These are phyloP conservation scores for Biscutella auriculata DNA, from an alignment of 441 rosid species.

Conservation along the genomic window DNA sequence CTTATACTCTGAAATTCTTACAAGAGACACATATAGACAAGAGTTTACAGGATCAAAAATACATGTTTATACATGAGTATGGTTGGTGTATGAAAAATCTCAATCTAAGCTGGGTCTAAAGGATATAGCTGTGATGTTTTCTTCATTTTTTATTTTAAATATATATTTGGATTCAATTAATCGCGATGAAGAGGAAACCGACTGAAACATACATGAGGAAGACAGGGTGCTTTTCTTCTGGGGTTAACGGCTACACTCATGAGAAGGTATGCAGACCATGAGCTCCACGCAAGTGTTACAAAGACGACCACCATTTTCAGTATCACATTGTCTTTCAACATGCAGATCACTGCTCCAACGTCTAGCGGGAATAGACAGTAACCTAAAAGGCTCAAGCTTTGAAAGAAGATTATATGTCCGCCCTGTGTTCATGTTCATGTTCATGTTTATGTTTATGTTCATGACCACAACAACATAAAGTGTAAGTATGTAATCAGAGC, in stretches of 20 bases:
- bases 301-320: constrained; percentile 63
- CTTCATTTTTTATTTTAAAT: no score
- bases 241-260: constrained; percentile 90
- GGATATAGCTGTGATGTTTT: not conserved
- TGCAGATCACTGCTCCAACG: constrained; percentile 71
- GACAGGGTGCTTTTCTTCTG: constrained; percentile 82
- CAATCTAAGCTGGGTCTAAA: not conserved
- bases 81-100: not conserved
- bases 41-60: not conserved
- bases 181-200: constrained; percentile 85
- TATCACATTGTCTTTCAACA: constrained; percentile 72
- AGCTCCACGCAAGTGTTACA: constrained; percentile 89
- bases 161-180: constrained; percentile 30
- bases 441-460: no score
- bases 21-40: not conserved
- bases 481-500: not conserved
- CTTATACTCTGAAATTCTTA: no score
- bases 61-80: constrained; percentile 12
- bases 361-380: constrained; percentile 91
- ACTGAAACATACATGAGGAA: constrained; percentile 91
- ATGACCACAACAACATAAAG: no score
- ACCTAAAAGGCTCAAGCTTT: constrained; percentile 79
- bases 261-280: constrained; percentile 99
- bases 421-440: constrained; percentile 55
- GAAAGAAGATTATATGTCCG: constrained; percentile 88